Conservation (phyloP, 345 rosid genomes). For the Salix suchowensis region DNA sequence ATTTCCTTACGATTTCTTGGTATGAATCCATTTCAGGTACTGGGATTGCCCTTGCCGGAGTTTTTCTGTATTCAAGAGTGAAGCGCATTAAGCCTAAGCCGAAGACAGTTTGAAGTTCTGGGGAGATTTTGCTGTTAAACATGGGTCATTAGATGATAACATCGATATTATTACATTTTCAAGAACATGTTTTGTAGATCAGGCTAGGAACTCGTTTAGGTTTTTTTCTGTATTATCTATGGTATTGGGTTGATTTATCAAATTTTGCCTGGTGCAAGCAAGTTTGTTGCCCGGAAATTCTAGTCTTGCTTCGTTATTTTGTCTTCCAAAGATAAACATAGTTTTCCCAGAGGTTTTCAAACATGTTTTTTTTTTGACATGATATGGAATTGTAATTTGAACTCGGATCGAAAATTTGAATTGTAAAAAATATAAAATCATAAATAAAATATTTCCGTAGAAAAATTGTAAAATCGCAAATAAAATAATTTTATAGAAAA, state of each 20-base stretch:
- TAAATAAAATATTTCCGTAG: too few species aligned
- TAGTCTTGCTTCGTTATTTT: too few species aligned
- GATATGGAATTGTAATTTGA: too few species aligned
- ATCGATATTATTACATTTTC: not conserved
- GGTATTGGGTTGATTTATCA: not conserved
- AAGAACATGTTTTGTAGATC: slow-evolving; percentile 18
- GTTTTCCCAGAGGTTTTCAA: not conserved
- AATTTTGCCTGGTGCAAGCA: not conserved
- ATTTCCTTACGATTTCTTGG: not conserved
- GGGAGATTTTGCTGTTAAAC: not conserved
- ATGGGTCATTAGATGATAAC: not conserved
- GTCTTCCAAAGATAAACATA: not conserved
- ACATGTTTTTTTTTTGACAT: too few species aligned
- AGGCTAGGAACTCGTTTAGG: slow-evolving; percentile 5
- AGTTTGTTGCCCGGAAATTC: not conserved
- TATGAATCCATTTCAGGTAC: slow-evolving; percentile 50
- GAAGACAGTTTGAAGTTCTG: slow-evolving; percentile 48
- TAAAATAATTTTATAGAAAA: too few species aligned
- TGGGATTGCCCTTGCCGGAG: slow-evolving; percentile 90
- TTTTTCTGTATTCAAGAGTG: slow-evolving; percentile 90
- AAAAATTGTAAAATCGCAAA: too few species aligned
- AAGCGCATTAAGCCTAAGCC: slow-evolving; percentile 86
- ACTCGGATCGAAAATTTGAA: too few species aligned
- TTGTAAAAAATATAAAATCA: too few species aligned
- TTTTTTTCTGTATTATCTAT: not conserved